Conservation (phyloP, 2,329 filamentous ascomycete genomes). For the Nakataea oryzae region DNA sequence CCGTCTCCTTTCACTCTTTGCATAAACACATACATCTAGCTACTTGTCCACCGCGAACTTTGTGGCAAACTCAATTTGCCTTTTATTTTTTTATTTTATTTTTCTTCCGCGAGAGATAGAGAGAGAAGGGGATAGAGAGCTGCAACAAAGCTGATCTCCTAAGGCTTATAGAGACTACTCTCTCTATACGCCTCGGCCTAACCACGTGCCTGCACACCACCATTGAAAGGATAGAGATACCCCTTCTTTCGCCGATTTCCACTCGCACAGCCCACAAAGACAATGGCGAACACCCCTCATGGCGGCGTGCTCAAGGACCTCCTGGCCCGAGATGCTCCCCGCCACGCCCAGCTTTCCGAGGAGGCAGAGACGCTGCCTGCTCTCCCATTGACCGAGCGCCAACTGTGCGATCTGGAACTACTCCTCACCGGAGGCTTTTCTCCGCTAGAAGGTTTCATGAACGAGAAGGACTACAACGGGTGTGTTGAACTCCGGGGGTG, state of each 20-base stretch:
- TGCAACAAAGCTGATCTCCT: too few species aligned
- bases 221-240: background rate
- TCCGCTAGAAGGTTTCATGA: slow-evolving; percentile 97
- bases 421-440: slow-evolving; percentile 98
- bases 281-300: slow-evolving; percentile 63
- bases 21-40: background rate
- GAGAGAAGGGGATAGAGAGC: too few species aligned
- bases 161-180: background rate
- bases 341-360: slow-evolving; percentile 64
- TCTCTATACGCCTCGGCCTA: background rate
- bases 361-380: slow-evolving; percentile 85
- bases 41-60: background rate
- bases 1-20: background rate
- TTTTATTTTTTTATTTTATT: background rate
- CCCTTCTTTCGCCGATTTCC: too few species aligned
- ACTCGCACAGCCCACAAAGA: slow-evolving; percentile 10
- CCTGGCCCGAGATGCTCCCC: slow-evolving; percentile 80
- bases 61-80: background rate
- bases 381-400: slow-evolving; percentile 78
- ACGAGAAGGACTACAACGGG: slow-evolving; percentile 92
- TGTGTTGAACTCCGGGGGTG: slow-evolving; percentile 35
- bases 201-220: background rate
- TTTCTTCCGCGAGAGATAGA: background rate
- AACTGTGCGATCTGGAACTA: slow-evolving; percentile 95
- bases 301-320: slow-evolving; percentile 98